These are phyloP conservation scores for Prillingera fragicola DNA, from an alignment of 1,284 basidiomycete genomes.

Conservation along the genomic window DNA sequence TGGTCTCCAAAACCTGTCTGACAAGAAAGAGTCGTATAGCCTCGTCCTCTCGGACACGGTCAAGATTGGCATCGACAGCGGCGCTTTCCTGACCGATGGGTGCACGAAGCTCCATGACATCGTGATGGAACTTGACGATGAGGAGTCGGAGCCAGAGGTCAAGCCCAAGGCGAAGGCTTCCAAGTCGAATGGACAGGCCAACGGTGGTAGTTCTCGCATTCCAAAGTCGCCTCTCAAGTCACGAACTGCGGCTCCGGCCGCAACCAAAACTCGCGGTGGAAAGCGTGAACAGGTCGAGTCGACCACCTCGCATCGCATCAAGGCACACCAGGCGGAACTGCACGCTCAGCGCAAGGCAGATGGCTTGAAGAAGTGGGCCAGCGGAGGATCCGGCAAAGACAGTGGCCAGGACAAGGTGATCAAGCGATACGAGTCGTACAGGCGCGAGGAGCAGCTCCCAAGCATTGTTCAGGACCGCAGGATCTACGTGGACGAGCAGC, in stretches of 20 bases:
- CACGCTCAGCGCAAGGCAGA: slow-evolving; percentile 73
- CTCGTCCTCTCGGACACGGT: slow-evolving; percentile 88
- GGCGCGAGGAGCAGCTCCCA: slow-evolving; percentile 84
- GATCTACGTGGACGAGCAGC: slow-evolving; percentile 87
- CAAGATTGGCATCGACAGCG: slow-evolving; percentile 64
- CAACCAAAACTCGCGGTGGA: slow-evolving; percentile 73
- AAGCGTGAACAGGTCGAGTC: slow-evolving; percentile 69
- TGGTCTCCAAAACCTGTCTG: slow-evolving; percentile 74
- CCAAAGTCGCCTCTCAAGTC: slow-evolving; percentile 32
- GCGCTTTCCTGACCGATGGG: slow-evolving; percentile 73
- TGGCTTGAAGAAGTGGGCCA: slow-evolving; percentile 75
- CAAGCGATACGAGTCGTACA: slow-evolving; percentile 96
- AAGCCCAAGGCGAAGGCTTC: slow-evolving; percentile 51
- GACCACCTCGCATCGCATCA: slow-evolving; percentile 62
- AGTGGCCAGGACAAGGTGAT: slow-evolving; percentile 72
- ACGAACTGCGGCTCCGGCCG: slow-evolving; percentile 53
- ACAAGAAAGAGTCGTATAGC: slow-evolving; percentile 69
- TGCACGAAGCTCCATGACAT: slow-evolving; percentile 77
- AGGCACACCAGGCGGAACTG: slow-evolving; percentile 82
- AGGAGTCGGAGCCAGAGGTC: slow-evolving; percentile 47
- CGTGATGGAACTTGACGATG: slow-evolving; percentile 67
- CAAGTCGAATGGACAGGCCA: slow-evolving; percentile 31
- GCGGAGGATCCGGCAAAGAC: slow-evolving; percentile 60
- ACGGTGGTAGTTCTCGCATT: not conserved
- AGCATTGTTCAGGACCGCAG: slow-evolving; percentile 68